phyloP scores from a whole-genome alignment of 2,329 filamentous ascomycete genomes.

The Hymenoscyphus fructigenus region DNA sequence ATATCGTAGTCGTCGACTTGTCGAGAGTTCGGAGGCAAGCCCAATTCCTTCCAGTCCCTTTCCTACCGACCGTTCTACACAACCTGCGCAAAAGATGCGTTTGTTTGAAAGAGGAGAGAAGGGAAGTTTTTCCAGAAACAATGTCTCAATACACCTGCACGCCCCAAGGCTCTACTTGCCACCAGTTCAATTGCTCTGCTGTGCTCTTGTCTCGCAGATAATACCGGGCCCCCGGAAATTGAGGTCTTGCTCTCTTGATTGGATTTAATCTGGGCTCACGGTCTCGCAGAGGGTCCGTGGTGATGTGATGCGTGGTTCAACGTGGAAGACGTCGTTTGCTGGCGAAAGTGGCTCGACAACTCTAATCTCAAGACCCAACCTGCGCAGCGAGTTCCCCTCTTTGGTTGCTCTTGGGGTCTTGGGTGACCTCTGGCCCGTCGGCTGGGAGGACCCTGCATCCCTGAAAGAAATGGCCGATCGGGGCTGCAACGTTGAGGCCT shows the following conservation, averaged over 20 bases:
- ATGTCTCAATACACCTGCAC: background rate
- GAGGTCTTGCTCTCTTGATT: conserved; percentile 13
- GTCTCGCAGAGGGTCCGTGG: conserved; percentile 6
- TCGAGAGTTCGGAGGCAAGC: background rate
- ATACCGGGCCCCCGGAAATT: conserved; percentile 7
- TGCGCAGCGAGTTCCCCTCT: background rate
- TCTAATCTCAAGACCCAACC: too few species aligned
- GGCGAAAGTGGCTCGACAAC: background rate
- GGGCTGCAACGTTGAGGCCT: background rate
- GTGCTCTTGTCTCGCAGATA: too few species aligned
- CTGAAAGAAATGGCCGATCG: background rate
- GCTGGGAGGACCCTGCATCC: background rate
- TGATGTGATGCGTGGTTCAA: background rate
- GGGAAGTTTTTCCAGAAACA: background rate
- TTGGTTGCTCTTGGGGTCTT: background rate
- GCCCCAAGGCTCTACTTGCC: background rate
- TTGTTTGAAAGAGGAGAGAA: background rate
- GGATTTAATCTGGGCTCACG: conserved; percentile 13
- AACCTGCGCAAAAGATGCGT: background rate
- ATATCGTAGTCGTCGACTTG: background rate
- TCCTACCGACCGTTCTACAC: background rate
- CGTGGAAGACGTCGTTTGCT: background rate
- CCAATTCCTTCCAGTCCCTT: background rate
- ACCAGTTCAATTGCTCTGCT: background rate
- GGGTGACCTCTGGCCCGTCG: background rate